Conservation (phyloP, 768 basidiomycete genomes). For the Leccinum uliginosum region DNA sequence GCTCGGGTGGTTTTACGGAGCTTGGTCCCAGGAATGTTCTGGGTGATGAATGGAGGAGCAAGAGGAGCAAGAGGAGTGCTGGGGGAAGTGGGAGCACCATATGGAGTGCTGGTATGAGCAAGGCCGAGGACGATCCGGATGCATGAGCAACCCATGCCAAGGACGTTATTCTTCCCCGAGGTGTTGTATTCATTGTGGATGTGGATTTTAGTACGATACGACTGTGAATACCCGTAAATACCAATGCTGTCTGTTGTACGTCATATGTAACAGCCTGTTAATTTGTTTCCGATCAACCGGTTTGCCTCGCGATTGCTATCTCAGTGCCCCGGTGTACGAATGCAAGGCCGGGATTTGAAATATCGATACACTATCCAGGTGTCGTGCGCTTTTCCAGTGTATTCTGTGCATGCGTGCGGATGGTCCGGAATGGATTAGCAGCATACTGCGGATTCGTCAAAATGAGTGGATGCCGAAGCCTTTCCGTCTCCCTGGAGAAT, state of each 20-base stretch:
- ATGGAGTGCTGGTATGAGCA: constrained; percentile 83
- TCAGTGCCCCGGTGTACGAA: not conserved
- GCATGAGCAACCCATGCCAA: constrained; percentile 16
- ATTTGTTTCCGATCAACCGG: constrained; percentile 6
- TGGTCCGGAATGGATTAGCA: constrained; percentile 70
- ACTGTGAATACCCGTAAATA: constrained; percentile 18
- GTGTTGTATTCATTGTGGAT: constrained; percentile 11
- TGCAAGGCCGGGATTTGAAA: not conserved
- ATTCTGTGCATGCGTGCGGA: constrained; percentile 76
- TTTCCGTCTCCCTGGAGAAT: constrained; percentile 54
- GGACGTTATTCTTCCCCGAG: constrained; percentile 2
- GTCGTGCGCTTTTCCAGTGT: constrained; percentile 56
- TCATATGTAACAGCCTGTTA: constrained; percentile 20
- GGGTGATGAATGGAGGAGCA: constrained; percentile 53
- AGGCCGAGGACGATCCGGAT: constrained; percentile 45
- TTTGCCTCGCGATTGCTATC: not conserved
- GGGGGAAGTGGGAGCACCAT: constrained; percentile 76
- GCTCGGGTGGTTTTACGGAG: constrained; percentile 75
- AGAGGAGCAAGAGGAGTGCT: constrained; percentile 44
- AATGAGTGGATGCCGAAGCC: constrained; percentile 65
- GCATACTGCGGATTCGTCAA: constrained; percentile 61
- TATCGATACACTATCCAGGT: not conserved
- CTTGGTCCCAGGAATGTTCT: constrained; percentile 44
- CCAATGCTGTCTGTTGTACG: constrained; percentile 15
- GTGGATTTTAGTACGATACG: constrained; percentile 22